A percentile compares a stretch with the other conserved stretches of the same genome.
These are phyloP conservation scores for Suillus occidentalis DNA, from an alignment of 768 basidiomycete species.

Conservation along the genomic window DNA sequence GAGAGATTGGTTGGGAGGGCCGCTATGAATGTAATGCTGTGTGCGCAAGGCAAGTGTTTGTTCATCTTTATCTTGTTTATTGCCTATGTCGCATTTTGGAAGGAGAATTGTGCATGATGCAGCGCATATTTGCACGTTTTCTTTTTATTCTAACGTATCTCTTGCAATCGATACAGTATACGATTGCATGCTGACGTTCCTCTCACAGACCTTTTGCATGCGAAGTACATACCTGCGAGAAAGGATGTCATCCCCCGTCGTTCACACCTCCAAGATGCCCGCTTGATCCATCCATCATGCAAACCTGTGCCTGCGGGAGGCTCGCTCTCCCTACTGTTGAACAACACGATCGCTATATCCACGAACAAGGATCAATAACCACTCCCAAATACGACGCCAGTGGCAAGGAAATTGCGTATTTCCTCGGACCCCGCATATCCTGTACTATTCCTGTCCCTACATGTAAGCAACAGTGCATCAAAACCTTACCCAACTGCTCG, in stretches of 20 bases:
- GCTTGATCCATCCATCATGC: constrained; percentile 62
- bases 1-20: constrained; percentile 66
- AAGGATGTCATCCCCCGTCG: constrained; percentile 77
- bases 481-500: constrained; percentile 60
- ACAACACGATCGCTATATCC: constrained; percentile 6
- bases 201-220: constrained; percentile 65
- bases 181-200: neutral
- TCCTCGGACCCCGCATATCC: constrained; percentile 42
- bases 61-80: neutral
- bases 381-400: constrained; percentile 11
- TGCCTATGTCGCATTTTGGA: constrained; percentile 35
- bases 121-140: neutral
- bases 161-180: neutral
- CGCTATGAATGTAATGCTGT: constrained; percentile 14
- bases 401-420: constrained; percentile 12
- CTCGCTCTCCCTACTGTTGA: constrained; percentile 42
- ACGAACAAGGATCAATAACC: neutral
- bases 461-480: constrained; percentile 69
- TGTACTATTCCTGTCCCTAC: constrained; percentile 84
- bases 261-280: constrained; percentile 63
- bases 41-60: neutral
- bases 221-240: constrained; percentile 69
- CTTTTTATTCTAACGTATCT: neutral
- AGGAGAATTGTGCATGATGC: constrained; percentile 24
- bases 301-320: constrained; percentile 83